Conservation (phyloP, 2,329 filamentous ascomycete genomes). For the Fusarium sp. region DNA sequence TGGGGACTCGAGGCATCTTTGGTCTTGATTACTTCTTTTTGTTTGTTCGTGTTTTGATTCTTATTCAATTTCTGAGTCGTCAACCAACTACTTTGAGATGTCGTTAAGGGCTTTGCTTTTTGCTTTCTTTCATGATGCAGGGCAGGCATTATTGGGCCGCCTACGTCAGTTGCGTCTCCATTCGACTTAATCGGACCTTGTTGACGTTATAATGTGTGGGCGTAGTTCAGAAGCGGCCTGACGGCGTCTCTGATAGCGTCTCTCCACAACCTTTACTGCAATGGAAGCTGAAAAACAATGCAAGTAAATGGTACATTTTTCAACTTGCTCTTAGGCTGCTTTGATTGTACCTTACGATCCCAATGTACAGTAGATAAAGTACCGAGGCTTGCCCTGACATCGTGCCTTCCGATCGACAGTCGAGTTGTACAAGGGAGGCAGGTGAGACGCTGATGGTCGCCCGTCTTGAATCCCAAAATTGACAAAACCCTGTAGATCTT, state of each 20-base stretch:
- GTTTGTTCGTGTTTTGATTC: background rate
- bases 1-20: background rate
- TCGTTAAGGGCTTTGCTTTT: slow-evolving; percentile 4
- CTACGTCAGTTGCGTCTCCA: slow-evolving; percentile 19
- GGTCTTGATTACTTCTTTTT: background rate
- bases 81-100: background rate
- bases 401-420: slow-evolving; percentile 26
- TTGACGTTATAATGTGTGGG: background rate
- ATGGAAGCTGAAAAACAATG: slow-evolving; percentile 6
- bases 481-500: slow-evolving; percentile 39
- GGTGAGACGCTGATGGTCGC: slow-evolving; percentile 19
- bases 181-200: background rate
- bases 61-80: background rate
- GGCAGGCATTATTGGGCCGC: background rate
- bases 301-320: background rate
- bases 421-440: slow-evolving; percentile 33
- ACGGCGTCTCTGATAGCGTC: background rate
- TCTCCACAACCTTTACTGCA: background rate
- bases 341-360: background rate
- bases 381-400: slow-evolving; percentile 4
- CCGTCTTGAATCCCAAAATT: slow-evolving; percentile 18
- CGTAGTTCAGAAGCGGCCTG: background rate
- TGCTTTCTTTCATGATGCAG: background rate
- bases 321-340: background rate
- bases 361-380: background rate